phyloP scores from a whole-genome alignment of 495 filamentous ascomycete species.

The Penicillium salamii region DNA sequence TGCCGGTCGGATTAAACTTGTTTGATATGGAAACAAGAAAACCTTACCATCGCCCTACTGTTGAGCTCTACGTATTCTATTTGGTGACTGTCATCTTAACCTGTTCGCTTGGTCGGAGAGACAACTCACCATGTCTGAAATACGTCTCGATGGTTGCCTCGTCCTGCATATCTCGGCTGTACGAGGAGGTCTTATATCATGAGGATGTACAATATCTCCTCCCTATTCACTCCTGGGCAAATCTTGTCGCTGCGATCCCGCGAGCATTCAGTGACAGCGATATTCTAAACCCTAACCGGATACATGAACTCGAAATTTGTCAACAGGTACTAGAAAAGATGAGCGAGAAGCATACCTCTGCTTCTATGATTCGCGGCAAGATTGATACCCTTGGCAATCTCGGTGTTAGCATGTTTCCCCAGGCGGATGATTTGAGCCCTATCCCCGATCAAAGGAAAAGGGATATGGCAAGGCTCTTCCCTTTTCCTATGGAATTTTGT shows the following conservation, averaged over 20 bases:
- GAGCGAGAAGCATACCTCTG: conserved; percentile 11
- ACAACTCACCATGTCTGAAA: conserved; percentile 8
- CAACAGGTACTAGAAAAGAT: conserved; percentile 7
- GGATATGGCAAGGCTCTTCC: conserved; percentile 1
- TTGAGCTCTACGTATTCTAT: conserved; percentile 16
- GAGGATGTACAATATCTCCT: conserved; percentile 9
- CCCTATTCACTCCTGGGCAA: conserved; percentile 13
- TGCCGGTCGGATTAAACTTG: conserved; percentile 2
- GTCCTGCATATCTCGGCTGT: conserved; percentile 14
- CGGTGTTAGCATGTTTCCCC: neutral
- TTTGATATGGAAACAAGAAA: conserved; percentile 1
- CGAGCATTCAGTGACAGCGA: conserved; percentile 11
- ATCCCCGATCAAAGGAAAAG: neutral
- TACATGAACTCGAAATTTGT: conserved; percentile 4
- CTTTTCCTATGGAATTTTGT: conserved; percentile 7
- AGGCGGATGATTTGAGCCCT: neutral
- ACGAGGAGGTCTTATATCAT: conserved; percentile 16
- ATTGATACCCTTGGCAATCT: neutral
- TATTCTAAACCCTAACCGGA: neutral
- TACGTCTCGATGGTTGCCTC: conserved; percentile 15
- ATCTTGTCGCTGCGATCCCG: conserved; percentile 15
- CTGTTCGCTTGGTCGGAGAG: conserved; percentile 13
- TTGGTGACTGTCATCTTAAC: conserved; percentile 13
- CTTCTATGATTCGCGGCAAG: neutral
- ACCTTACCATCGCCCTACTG: conserved; percentile 1